A percentile compares a stretch with the other conserved stretches of the same genome.
phyloP scores from a whole-genome alignment of 352 stramenopile genomes.

The Globisporangium echinulatum region DNA sequence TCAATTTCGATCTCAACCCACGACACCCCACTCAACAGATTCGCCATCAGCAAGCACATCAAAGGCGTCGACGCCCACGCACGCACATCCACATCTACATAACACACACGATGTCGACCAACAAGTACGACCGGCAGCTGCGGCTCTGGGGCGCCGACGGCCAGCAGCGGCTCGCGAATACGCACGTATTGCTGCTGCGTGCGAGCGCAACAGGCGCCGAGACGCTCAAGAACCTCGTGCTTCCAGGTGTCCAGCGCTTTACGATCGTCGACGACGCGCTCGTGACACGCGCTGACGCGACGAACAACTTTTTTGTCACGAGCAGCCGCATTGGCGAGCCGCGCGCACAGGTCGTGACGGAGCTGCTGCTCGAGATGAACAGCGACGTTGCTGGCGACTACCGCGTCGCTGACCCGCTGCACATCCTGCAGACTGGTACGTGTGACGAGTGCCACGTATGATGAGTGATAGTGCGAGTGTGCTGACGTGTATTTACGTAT shows the following conservation, averaged over 20 bases:
- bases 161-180: conserved; percentile 85
- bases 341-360: conserved; percentile 72
- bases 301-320: conserved; percentile 94
- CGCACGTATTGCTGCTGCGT: conserved; percentile 89
- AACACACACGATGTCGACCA: conserved; percentile 7
- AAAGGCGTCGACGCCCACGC: too few relatives aligned
- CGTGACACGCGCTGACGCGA: conserved; percentile 67
- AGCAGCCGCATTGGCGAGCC: conserved; percentile 39
- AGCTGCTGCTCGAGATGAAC: conserved; percentile 95
- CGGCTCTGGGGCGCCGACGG: conserved; percentile 95
- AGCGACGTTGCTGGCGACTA: conserved; percentile 78
- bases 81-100: too few relatives aligned
- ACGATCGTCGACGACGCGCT: conserved; percentile 90
- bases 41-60: too few relatives aligned
- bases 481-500: background rate
- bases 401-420: conserved; percentile 34
- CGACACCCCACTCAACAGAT: too few relatives aligned
- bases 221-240: conserved; percentile 97
- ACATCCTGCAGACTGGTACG: conserved; percentile 37
- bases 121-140: conserved; percentile 99
- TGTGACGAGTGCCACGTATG: background rate
- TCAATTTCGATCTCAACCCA: too few relatives aligned
- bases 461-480: background rate
- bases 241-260: conserved; percentile 87
- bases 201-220: conserved; percentile 92